Evolutionary conservation across 352 stramenopile species (phyloP).

Genomic region (Pythium myriotylum): DNA sequence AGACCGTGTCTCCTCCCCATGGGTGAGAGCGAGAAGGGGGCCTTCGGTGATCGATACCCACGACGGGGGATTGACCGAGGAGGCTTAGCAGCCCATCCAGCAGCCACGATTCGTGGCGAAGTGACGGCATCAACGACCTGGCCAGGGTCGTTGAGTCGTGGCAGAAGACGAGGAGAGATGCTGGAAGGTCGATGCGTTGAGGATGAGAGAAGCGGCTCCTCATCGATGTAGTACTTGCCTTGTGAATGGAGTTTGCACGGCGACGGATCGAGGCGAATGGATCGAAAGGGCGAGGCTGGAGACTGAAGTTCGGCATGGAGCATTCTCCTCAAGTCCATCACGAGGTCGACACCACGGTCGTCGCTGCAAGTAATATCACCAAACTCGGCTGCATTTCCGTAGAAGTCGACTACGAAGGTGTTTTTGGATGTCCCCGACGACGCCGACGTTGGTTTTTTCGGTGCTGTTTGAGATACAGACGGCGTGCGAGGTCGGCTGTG

Average conservation of each 20-base stretch:
- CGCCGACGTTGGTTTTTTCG: background rate
- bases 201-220: background rate
- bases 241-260: conserved; percentile 35
- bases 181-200: background rate
- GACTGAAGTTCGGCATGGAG: conserved; percentile 25
- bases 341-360: conserved; percentile 10
- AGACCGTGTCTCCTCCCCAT: conserved; percentile 15
- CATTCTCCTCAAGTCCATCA: conserved; percentile 21
- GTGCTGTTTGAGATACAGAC: no score
- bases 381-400: conserved; percentile 13
- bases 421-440: background rate
- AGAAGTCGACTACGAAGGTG: conserved; percentile 14
- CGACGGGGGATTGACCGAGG: background rate
- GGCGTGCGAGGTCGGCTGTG: no score
- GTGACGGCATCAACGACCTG: background rate
- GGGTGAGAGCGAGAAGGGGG: background rate
- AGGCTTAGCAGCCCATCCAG: conserved; percentile 9
- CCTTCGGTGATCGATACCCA: background rate
- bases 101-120: background rate
- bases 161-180: background rate
- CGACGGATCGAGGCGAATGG: conserved; percentile 48
- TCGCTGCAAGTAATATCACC: background rate
- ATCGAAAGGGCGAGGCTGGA: conserved; percentile 41
- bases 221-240: conserved; percentile 31
- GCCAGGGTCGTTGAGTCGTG: background rate